Evolutionary conservation across 305 asterid species (phyloP).

Genomic region (Ruellia speciosa): DNA sequence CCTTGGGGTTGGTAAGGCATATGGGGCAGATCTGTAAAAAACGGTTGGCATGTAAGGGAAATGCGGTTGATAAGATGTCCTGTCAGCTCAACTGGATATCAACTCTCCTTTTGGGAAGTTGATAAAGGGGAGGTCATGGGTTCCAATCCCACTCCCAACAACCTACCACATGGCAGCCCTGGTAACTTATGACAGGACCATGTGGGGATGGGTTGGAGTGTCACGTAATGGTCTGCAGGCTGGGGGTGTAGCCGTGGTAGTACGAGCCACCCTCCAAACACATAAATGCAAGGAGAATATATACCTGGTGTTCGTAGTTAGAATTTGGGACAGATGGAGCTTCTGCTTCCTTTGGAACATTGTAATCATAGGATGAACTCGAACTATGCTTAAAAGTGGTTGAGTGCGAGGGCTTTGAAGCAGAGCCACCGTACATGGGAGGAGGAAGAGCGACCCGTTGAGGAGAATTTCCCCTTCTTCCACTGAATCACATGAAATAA

Average conservation of each 20-base stretch:
- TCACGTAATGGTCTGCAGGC: no score
- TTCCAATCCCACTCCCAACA: no score
- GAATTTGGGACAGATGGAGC: conserved; percentile 34
- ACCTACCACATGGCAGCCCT: no score
- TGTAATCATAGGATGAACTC: conserved; percentile 18
- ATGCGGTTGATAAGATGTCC: neutral
- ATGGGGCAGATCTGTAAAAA: conserved; percentile 73
- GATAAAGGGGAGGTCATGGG: no score
- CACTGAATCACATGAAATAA: conserved; percentile 33
- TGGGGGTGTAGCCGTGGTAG: no score
- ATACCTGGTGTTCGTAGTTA: conserved; percentile 59
- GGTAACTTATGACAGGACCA: no score
- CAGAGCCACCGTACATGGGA: conserved; percentile 40
- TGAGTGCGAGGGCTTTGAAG: conserved; percentile 40
- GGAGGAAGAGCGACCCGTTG: conserved; percentile 76
- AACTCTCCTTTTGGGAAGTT: no score
- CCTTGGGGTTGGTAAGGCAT: conserved; percentile 74
- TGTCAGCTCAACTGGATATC: no score
- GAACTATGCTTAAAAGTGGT: conserved; percentile 47
- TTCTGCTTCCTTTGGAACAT: neutral
- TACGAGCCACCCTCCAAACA: no score
- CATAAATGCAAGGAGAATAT: neutral
- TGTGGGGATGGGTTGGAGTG: no score
- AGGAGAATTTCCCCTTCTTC: conserved; percentile 41
- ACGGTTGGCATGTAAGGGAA: neutral